Evolutionary conservation across 2,329 filamentous ascomycete species (phyloP).

Genomic region (Fusarium mexicanum): DNA sequence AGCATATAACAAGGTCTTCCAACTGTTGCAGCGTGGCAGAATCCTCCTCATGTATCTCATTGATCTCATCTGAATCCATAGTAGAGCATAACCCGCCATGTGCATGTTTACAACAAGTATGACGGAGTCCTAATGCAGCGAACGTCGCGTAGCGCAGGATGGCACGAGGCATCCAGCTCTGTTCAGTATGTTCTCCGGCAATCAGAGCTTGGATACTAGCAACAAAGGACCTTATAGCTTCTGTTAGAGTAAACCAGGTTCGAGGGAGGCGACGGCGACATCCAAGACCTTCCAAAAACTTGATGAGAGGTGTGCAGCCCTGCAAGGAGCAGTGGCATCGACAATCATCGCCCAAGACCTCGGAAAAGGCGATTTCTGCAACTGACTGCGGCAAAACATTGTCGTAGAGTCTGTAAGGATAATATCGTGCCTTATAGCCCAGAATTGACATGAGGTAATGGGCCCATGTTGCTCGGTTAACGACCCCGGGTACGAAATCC

Average conservation of each 20-base stretch:
- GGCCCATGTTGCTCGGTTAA: not conserved
- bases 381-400: not conserved
- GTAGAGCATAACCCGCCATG: accelerated
- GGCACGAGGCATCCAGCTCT: accelerated
- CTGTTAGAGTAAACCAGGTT: accelerated
- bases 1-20: accelerated
- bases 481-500: accelerated
- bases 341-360: not conserved
- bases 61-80: not conserved
- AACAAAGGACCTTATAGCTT: accelerated
- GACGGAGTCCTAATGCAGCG: not conserved
- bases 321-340: not conserved
- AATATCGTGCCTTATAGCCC: not conserved
- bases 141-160: not conserved
- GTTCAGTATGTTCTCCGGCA: accelerated
- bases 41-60: not conserved
- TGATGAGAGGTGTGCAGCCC: not conserved
- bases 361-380: accelerated
- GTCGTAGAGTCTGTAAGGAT: accelerated
- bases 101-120: not conserved
- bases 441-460: not conserved
- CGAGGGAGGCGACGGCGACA: not conserved
- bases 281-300: accelerated
- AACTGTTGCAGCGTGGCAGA: accelerated
- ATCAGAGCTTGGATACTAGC: not conserved